Evolutionary conservation across 805 yeast species (phyloP).

Genomic region (Monosporozyma servazzii): DNA sequence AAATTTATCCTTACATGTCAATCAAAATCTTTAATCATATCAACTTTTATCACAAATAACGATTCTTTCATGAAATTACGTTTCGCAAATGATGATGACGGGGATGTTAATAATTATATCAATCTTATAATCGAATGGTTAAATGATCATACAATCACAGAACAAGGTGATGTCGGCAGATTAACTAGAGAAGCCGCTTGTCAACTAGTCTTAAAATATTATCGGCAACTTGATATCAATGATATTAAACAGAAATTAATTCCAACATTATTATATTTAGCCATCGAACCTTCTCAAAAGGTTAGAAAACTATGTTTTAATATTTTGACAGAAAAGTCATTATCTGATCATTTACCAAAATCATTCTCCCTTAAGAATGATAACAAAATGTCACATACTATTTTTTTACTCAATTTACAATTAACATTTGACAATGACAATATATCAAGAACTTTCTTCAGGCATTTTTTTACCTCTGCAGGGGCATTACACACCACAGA

Average conservation of each 20-base stretch:
- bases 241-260: not conserved
- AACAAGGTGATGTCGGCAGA: constrained; percentile 90
- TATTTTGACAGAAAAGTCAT: not conserved
- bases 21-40: constrained; percentile 13
- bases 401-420: not conserved
- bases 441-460: constrained; percentile 38
- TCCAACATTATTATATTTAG: constrained; percentile 34
- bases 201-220: constrained; percentile 30
- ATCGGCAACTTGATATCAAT: not conserved
- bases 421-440: not conserved
- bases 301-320: constrained; percentile 1
- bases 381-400: not conserved
- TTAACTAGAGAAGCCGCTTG: constrained; percentile 51
- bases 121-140: constrained; percentile 30
- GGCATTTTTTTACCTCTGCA: constrained; percentile 43
- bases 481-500: constrained; percentile 51
- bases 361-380: not conserved
- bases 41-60: constrained; percentile 6
- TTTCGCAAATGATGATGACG: no score
- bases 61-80: not conserved
- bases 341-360: not conserved
- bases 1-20: constrained; percentile 9
- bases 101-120: not conserved
- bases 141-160: constrained; percentile 69
- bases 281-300: constrained; percentile 56